A percentile compares a stretch with the other conserved stretches of the same genome.
These are phyloP conservation scores for Diplodia seriata DNA, from an alignment of 2,329 filamentous ascomycete genomes.

Conservation along the genomic window DNA sequence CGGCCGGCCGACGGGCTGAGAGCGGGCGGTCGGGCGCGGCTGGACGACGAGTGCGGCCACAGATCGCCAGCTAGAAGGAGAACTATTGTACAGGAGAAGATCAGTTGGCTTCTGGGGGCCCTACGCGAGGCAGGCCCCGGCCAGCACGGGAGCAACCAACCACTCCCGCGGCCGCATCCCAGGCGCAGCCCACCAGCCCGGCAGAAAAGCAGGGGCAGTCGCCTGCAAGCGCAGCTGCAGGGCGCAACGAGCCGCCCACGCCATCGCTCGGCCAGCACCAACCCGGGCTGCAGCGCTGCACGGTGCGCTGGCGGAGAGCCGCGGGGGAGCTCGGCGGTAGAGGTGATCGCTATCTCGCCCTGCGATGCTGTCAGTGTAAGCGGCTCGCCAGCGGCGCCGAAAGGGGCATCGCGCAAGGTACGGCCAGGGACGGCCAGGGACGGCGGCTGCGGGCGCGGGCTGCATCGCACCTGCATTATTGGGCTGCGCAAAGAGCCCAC, in stretches of 20 bases:
- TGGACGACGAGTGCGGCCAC: conserved; percentile 1
- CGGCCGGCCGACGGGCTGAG: not conserved
- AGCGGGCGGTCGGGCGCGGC: conserved; percentile 5
- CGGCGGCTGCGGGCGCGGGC: conserved; percentile 14
- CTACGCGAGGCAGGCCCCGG: conserved; percentile 25
- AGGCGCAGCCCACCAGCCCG: not conserved
- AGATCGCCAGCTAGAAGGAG: conserved; percentile 24
- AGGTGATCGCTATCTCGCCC: conserved; percentile 24
- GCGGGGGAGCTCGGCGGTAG: conserved; percentile 9
- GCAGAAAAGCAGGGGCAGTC: conserved; percentile 14
- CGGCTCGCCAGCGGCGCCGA: conserved; percentile 1
- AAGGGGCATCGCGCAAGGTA: conserved; percentile 10
- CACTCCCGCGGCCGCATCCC: conserved; percentile 21
- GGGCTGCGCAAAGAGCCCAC: conserved; percentile 1
- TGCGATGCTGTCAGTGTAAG: conserved; percentile 6
- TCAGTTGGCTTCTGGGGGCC: conserved; percentile 6
- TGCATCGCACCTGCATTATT: conserved; percentile 25
- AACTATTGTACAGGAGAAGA: conserved; percentile 17
- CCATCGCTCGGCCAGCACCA: not conserved
- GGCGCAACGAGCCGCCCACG: conserved; percentile 6
- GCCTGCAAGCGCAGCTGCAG: not conserved
- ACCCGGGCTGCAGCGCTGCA: conserved; percentile 1
- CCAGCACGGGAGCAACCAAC: conserved; percentile 6
- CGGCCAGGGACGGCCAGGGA: conserved; percentile 23
- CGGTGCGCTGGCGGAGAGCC: conserved; percentile 16